These are phyloP conservation scores for Epicoccum nigrum DNA, from an alignment of 2,329 filamentous ascomycete genomes.

Conservation along the genomic window DNA sequence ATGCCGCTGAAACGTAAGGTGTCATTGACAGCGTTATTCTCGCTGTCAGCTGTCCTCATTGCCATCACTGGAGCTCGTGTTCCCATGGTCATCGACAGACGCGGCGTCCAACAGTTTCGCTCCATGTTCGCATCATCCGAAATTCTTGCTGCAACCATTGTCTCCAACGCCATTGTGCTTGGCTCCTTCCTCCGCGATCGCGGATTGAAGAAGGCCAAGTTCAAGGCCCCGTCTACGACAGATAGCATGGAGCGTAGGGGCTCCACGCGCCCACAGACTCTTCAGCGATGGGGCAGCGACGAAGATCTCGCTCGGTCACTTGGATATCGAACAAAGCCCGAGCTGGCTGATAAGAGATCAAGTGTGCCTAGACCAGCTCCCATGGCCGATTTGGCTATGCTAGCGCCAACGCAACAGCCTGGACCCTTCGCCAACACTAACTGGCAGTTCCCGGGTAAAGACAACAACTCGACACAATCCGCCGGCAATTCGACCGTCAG, in stretches of 20 bases:
- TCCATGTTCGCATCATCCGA: slow-evolving; percentile 90
- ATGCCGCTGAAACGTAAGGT: slow-evolving; percentile 80
- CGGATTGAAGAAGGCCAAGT: slow-evolving; percentile 85
- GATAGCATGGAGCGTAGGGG: slow-evolving; percentile 63
- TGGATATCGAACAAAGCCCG: slow-evolving; percentile 69
- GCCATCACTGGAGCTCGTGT: slow-evolving; percentile 81
- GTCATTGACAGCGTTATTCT: slow-evolving; percentile 81
- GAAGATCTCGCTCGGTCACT: slow-evolving; percentile 85
- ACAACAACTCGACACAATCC: slow-evolving; percentile 22
- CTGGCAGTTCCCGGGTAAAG: slow-evolving; percentile 43
- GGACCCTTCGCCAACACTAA: slow-evolving; percentile 37
- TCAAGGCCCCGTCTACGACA: slow-evolving; percentile 62
- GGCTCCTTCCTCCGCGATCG: slow-evolving; percentile 92
- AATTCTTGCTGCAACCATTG: slow-evolving; percentile 83
- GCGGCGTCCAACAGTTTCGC: slow-evolving; percentile 82
- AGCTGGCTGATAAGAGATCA: slow-evolving; percentile 53
- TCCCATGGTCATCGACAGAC: slow-evolving; percentile 72
- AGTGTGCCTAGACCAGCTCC: slow-evolving; percentile 50
- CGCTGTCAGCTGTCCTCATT: slow-evolving; percentile 79
- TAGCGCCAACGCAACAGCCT: slow-evolving; percentile 28
- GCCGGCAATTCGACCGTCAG: slow-evolving; percentile 34
- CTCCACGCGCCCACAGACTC: slow-evolving; percentile 66
- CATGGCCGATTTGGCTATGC: slow-evolving; percentile 35
- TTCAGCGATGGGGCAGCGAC: slow-evolving; percentile 83
- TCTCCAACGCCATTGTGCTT: slow-evolving; percentile 87